Evolutionary conservation across 306 rosid genomes (phyloP), one percentile per base, ranked within the genome.

Genomic region (Casuarina cunninghamiana): DNA sequence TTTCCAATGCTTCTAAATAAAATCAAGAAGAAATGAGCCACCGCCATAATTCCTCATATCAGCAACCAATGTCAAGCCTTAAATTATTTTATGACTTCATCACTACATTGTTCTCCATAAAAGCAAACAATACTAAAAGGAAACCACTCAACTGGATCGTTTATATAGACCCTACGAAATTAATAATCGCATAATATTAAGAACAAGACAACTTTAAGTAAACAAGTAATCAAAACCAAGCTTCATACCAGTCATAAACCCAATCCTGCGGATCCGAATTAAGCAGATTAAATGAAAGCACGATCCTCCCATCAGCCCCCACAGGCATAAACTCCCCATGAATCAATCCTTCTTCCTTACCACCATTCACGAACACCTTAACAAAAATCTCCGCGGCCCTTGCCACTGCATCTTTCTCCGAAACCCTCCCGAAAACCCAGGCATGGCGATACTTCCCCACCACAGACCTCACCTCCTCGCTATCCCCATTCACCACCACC

Each of bases 241-340:
- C 71, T 73, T 19, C 83, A 81, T 93, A 95, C 99, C 99, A 95
- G 77, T 93, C 91, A 79, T 91, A 93, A 79, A 93, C 73, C 91
- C 93, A 88, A 86, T 87, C 91, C 12, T 79, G 80, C 0, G 98
- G 99, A 63, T 93, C 89, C 0, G 97, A 89, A 84, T 95, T 93
- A 15, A 96, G 91, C 94, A 96, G 89, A 90, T 88, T 96, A 72
- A 96, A 96, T 41, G 97, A 96, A 61, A 96, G 94, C 80, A 93
- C 92, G 74, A 93, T 78, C 85, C 77, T 93, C 49, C 99, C 98
- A 86, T 96, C 99, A 75, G 98, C 90, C 63, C 98, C 96, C 61
- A 91, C 96, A 39, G 93, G 99, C 99, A 96, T 96, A 82, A 93
- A 96, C 91, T 96, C 93, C 17, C 87, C 89, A 10, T 82, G 96